Evolutionary conservation across 208 protist species (phyloP).

Genomic region (Borovskyia barvae): DNA sequence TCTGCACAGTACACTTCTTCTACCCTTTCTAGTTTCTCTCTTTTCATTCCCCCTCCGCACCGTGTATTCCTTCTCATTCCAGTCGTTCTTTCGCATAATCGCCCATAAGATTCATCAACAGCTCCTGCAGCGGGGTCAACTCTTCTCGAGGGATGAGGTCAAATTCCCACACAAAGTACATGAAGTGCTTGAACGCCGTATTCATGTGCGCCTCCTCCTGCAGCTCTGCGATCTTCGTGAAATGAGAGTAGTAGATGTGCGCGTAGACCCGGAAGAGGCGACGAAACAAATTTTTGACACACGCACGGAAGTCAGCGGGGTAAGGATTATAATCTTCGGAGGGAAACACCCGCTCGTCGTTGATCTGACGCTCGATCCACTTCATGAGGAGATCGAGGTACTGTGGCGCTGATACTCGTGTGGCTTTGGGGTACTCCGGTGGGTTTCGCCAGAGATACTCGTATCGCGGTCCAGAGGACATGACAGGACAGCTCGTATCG

Average conservation of each 20-base stretch:
- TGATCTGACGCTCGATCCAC: slow-evolving; percentile 97
- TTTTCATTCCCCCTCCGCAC: neutral
- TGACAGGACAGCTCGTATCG: slow-evolving; percentile 91
- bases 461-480: slow-evolving; percentile 94
- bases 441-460: slow-evolving; percentile 98
- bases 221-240: slow-evolving; percentile 92
- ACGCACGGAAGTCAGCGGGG: slow-evolving; percentile 78
- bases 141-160: slow-evolving; percentile 81
- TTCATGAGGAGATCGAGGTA: slow-evolving; percentile 98
- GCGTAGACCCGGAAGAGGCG: slow-evolving; percentile 98
- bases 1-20: too few relatives aligned
- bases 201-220: slow-evolving; percentile 98
- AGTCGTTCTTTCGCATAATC: slow-evolving; percentile 77
- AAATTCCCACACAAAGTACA: slow-evolving; percentile 92
- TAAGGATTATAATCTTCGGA: slow-evolving; percentile 90
- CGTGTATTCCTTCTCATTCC: slow-evolving; percentile 14
- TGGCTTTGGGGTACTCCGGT: slow-evolving; percentile 93
- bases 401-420: slow-evolving; percentile 94
- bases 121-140: slow-evolving; percentile 71
- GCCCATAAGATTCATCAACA: slow-evolving; percentile 86
- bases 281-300: slow-evolving; percentile 97
- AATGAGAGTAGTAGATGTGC: slow-evolving; percentile 99
- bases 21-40: neutral
- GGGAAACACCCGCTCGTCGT: slow-evolving; percentile 97
- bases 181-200: slow-evolving; percentile 95